Percentiles rank a stretch among this genome's conserved stretches.
Evolutionary conservation across 352 stramenopile species (phyloP).

Genomic region (Globisporangium uncinulatum): DNA sequence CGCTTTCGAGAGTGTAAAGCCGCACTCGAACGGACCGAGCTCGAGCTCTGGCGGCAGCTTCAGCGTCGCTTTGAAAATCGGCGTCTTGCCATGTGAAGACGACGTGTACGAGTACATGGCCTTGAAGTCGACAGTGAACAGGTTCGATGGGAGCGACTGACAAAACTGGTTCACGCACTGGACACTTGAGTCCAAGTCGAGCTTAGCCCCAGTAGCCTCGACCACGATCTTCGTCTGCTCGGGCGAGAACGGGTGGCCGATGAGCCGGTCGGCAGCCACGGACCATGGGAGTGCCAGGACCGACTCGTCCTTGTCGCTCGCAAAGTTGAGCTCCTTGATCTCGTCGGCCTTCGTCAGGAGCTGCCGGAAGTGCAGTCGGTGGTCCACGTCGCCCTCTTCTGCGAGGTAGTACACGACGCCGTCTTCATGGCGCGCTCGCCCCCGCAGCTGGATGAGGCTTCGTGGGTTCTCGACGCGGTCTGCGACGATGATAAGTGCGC

Average conservation of each 20-base stretch:
- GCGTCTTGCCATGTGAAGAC: constrained; percentile 19
- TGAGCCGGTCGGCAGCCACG: constrained; percentile 29
- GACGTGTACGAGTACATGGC: constrained; percentile 45
- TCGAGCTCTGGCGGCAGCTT: constrained; percentile 50
- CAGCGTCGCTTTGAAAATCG: constrained; percentile 47
- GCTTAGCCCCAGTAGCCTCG: constrained; percentile 45
- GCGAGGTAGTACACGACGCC: constrained; percentile 72
- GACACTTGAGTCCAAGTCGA: constrained; percentile 76
- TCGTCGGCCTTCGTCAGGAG: constrained; percentile 35
- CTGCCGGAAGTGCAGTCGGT: constrained; percentile 43
- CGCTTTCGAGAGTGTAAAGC: constrained; percentile 47
- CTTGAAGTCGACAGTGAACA: constrained; percentile 55
- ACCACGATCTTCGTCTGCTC: constrained; percentile 34
- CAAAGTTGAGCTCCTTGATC: constrained; percentile 65
- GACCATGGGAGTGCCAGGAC: constrained; percentile 53
- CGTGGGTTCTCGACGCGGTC: constrained; percentile 48
- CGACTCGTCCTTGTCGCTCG: constrained; percentile 53
- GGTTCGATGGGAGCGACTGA: constrained; percentile 48
- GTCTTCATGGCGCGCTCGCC: constrained; percentile 67
- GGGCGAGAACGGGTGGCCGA: constrained; percentile 18
- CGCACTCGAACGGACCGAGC: constrained; percentile 35
- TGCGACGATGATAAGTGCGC: constrained; percentile 56
- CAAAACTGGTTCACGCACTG: constrained; percentile 74
- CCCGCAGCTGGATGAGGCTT: constrained; percentile 68
- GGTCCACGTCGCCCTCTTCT: constrained; percentile 38